Percentiles rank a stretch among this genome's conserved stretches.
Conservation (phyloP, 768 basidiomycete species). For the Psilocybe cyanescens region DNA sequence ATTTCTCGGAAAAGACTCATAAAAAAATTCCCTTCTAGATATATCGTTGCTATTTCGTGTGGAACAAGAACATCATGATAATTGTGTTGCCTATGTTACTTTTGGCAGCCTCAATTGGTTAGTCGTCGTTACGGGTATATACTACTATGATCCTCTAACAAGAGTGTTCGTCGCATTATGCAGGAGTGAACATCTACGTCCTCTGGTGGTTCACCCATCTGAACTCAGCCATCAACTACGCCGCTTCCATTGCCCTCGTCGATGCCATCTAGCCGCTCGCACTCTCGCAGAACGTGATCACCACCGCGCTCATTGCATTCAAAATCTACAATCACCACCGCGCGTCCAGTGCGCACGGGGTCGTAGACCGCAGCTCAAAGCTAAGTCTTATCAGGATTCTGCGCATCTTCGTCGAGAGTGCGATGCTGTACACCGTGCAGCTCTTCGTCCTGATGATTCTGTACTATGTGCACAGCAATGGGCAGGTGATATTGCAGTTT, state of each 20-base stretch:
- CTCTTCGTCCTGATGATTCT: slow-evolving; percentile 25
- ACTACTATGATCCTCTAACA: not conserved
- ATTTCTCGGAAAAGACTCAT: no score
- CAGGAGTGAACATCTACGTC: slow-evolving; percentile 22
- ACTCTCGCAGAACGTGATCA: slow-evolving; percentile 30
- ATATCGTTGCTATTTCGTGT: slow-evolving; percentile 32
- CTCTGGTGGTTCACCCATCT: slow-evolving; percentile 28
- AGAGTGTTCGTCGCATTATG: not conserved
- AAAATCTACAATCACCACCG: slow-evolving; percentile 25
- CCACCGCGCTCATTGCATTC: slow-evolving; percentile 28
- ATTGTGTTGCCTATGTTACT: slow-evolving; percentile 26
- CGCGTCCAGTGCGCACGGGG: slow-evolving; percentile 14
- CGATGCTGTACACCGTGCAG: slow-evolving; percentile 25
- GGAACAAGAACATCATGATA: slow-evolving; percentile 24
- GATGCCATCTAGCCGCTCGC: slow-evolving; percentile 27
- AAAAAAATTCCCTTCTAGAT: slow-evolving; percentile 17
- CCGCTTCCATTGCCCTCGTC: slow-evolving; percentile 15
- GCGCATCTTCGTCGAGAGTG: slow-evolving; percentile 24
- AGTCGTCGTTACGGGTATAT: not conserved
- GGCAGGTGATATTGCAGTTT: slow-evolving; percentile 20
- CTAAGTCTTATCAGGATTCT: not conserved
- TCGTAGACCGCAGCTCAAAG: slow-evolving; percentile 6
- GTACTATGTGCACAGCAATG: slow-evolving; percentile 16
- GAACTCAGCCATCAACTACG: not conserved
- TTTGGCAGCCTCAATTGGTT: slow-evolving; percentile 24